Percentiles rank a stretch among this genome's conserved stretches.
phyloP scores from a whole-genome alignment of 352 stramenopile genomes.

The Phytophthora europaea region DNA sequence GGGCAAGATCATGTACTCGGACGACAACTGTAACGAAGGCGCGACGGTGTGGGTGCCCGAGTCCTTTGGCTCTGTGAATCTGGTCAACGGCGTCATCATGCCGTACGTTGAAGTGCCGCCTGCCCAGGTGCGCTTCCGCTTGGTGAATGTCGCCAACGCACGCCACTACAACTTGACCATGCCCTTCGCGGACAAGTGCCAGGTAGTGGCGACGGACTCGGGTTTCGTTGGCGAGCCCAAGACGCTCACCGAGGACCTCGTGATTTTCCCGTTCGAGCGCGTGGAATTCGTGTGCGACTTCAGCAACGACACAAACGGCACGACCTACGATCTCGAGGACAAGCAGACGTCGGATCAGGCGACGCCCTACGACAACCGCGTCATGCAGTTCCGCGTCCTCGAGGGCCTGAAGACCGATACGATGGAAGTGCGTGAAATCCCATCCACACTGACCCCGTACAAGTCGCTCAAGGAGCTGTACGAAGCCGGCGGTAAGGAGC shows the following conservation, averaged over 20 bases:
- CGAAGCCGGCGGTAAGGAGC: conserved; percentile 61
- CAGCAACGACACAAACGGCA: conserved; percentile 40
- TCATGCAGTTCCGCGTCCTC: conserved; percentile 61
- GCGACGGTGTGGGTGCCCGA: conserved; percentile 61
- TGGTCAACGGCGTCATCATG: conserved; percentile 72
- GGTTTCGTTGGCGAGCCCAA: conserved; percentile 70
- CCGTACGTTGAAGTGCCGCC: conserved; percentile 71
- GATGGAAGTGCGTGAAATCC: conserved; percentile 51
- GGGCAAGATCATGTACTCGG: conserved; percentile 60
- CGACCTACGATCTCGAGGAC: conserved; percentile 63
- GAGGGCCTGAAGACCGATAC: conserved; percentile 49
- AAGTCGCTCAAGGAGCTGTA: conserved; percentile 71
- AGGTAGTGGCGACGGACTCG: conserved; percentile 69
- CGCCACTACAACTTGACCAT: conserved; percentile 85
- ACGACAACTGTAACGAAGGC: conserved; percentile 53
- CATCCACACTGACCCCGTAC: conserved; percentile 44
- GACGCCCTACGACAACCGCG: conserved; percentile 56
- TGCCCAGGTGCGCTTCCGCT: conserved; percentile 74
- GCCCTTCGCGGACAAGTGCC: conserved; percentile 73
- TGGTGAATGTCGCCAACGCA: conserved; percentile 71
- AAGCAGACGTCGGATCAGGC: conserved; percentile 53
- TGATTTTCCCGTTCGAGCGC: conserved; percentile 65
- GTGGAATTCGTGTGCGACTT: conserved; percentile 77
- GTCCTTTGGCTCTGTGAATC: conserved; percentile 63
- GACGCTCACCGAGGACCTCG: conserved; percentile 43